Evolutionary conservation across 495 filamentous ascomycete species (phyloP).

Genomic region (Aspergillus bridgeri): DNA sequence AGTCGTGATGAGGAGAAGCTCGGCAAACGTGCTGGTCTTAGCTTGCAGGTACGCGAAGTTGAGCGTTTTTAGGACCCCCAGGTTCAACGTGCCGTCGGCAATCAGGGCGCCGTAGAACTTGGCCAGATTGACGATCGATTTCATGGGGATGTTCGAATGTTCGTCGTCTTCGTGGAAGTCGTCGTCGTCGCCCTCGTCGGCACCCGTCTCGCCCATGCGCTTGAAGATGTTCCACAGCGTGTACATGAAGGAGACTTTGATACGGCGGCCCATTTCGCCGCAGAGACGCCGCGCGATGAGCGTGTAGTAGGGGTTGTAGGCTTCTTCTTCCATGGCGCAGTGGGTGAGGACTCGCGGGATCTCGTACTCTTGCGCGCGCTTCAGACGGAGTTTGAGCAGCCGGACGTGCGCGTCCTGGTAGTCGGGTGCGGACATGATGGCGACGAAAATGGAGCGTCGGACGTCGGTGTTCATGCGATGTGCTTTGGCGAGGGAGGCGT

Average conservation of each 20-base stretch:
- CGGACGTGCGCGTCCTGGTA: constrained; percentile 77
- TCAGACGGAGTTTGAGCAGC: constrained; percentile 77
- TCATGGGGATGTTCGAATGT: constrained; percentile 45
- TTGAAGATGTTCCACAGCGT: constrained; percentile 85
- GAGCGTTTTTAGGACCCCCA: constrained; percentile 70
- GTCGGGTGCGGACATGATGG: constrained; percentile 84
- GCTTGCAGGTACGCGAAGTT: constrained; percentile 74
- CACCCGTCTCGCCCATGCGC: constrained; percentile 69
- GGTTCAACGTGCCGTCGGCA: constrained; percentile 56
- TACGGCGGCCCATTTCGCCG: constrained; percentile 56
- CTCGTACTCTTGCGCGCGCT: constrained; percentile 79
- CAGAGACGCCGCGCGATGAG: constrained; percentile 75
- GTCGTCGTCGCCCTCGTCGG: constrained; percentile 55
- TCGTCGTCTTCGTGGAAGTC: constrained; percentile 49
- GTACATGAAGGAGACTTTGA: constrained; percentile 81
- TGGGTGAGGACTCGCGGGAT: constrained; percentile 85
- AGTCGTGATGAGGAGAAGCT: constrained; percentile 71
- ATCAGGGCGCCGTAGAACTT: constrained; percentile 79
- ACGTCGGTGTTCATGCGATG: constrained; percentile 95
- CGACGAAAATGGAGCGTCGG: constrained; percentile 85
- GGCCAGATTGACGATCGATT: constrained; percentile 81
- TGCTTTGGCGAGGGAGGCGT: constrained; percentile 70
- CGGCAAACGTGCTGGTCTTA: constrained; percentile 73
- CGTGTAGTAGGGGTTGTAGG: constrained; percentile 91
- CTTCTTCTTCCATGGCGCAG: constrained; percentile 76